These are phyloP conservation scores for Mollisiaceae sp. DNA, from an alignment of 2,329 filamentous ascomycete genomes.

Conservation along the genomic window DNA sequence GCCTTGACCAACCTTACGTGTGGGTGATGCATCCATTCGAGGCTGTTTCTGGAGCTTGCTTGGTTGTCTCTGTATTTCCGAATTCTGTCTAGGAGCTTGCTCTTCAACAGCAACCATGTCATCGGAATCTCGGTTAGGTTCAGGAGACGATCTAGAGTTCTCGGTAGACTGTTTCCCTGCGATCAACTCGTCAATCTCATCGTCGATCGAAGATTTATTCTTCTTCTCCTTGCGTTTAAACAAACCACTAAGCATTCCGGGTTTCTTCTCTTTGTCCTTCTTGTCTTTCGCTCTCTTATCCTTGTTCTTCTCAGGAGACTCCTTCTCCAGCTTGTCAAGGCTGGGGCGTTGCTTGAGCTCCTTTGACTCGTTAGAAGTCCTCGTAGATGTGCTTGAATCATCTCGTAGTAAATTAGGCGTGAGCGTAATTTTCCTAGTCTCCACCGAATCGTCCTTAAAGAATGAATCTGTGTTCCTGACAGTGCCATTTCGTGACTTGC, in stretches of 20 bases:
- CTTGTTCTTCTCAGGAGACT: slow-evolving; percentile 66
- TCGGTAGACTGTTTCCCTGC: slow-evolving; percentile 49
- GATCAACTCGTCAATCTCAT: slow-evolving; percentile 49
- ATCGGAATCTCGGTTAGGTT: slow-evolving; percentile 42
- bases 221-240: slow-evolving; percentile 54
- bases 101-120: slow-evolving; percentile 37
- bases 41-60: slow-evolving; percentile 75
- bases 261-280: slow-evolving; percentile 57
- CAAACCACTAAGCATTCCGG: slow-evolving; percentile 69
- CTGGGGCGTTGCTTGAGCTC: slow-evolving; percentile 66
- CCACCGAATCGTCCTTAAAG: slow-evolving; percentile 93
- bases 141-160: slow-evolving; percentile 43
- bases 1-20: slow-evolving; percentile 29
- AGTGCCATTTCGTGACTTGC: slow-evolving; percentile 81
- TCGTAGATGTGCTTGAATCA: slow-evolving; percentile 57
- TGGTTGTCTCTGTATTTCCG: slow-evolving; percentile 56
- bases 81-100: slow-evolving; percentile 31
- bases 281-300: slow-evolving; percentile 69
- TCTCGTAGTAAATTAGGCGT: slow-evolving; percentile 92
- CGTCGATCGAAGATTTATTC: slow-evolving; percentile 58
- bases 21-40: slow-evolving; percentile 37
- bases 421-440: slow-evolving; percentile 96
- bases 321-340: slow-evolving; percentile 78
- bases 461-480: slow-evolving; percentile 94
- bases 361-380: slow-evolving; percentile 51